These are phyloP conservation scores for Poa pratensis DNA, from an alignment of 176 grass and related monocot species.

Conservation along the genomic window DNA sequence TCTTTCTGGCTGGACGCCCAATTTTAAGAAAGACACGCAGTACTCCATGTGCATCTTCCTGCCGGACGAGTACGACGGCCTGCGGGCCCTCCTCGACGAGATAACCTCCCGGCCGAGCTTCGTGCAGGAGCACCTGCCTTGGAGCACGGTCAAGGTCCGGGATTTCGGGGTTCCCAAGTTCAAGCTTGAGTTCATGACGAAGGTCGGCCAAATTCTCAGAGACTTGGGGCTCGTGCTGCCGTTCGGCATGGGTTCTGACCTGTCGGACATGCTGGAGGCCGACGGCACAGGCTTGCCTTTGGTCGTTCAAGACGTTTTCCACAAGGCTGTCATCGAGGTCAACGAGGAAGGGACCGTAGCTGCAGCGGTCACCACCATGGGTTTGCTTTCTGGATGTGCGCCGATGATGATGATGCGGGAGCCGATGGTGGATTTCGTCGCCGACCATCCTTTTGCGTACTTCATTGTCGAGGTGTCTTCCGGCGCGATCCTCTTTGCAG, in stretches of 20 bases:
- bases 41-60: no score
- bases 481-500: no score
- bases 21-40: no score
- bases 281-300: not conserved
- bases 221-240: not conserved
- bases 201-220: not conserved
- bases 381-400: no score
- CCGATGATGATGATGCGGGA: not conserved
- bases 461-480: not conserved
- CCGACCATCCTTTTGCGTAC: no score
- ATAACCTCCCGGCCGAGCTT: no score
- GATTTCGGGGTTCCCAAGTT: conserved; percentile 7
- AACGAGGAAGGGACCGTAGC: not conserved
- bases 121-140: no score
- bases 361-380: not conserved
- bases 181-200: not conserved
- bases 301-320: not conserved
- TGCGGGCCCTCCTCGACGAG: no score
- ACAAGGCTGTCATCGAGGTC: conserved; percentile 15
- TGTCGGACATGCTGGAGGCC: not conserved
- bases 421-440: not conserved
- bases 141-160: not conserved
- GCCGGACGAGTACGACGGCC: no score
- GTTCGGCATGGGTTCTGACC: not conserved
- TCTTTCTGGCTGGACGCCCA: no score